phyloP scores from a whole-genome alignment of 2,329 filamentous ascomycete genomes.

The Ascochyta lentis region DNA sequence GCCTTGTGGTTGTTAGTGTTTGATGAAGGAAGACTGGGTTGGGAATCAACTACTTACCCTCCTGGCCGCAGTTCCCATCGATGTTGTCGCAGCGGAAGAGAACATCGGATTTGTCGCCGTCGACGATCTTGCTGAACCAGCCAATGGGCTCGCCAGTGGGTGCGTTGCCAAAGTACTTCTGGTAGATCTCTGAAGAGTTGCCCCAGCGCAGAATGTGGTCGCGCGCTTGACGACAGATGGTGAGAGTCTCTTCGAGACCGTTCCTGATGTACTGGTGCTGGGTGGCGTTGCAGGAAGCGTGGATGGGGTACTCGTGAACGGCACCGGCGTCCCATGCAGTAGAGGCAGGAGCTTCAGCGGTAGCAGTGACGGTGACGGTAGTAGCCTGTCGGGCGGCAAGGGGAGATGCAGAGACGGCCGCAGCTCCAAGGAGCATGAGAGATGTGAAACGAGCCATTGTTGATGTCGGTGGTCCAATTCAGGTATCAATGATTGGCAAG shows the following conservation, averaged over 20 bases:
- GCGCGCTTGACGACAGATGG: constrained; percentile 66
- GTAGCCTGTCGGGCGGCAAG: constrained; percentile 27
- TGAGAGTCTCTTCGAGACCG: constrained; percentile 65
- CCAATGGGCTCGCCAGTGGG: constrained; percentile 66
- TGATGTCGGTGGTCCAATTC: constrained; percentile 2
- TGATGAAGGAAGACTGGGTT: not conserved
- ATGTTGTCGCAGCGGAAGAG: constrained; percentile 73
- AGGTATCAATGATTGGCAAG: constrained; percentile 3
- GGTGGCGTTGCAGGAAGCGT: constrained; percentile 70
- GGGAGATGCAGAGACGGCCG: constrained; percentile 37
- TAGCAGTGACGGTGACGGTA: constrained; percentile 33
- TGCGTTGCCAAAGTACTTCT: constrained; percentile 70
- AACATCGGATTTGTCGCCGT: constrained; percentile 63
- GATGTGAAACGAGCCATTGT: constrained; percentile 35
- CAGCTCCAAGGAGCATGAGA: constrained; percentile 36
- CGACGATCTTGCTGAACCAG: constrained; percentile 67
- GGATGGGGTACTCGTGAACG: constrained; percentile 59
- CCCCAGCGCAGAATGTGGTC: constrained; percentile 67
- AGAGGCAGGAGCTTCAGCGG: constrained; percentile 22
- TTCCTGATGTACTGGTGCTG: constrained; percentile 62
- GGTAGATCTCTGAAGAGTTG: constrained; percentile 64
- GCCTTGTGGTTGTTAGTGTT: constrained; percentile 47
- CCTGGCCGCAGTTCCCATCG: constrained; percentile 65
- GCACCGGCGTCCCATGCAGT: constrained; percentile 49
- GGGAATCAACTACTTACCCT: constrained; percentile 26